Evolutionary conservation across 768 basidiomycete species (phyloP).

Genomic region (Mycena rebaudengoi): DNA sequence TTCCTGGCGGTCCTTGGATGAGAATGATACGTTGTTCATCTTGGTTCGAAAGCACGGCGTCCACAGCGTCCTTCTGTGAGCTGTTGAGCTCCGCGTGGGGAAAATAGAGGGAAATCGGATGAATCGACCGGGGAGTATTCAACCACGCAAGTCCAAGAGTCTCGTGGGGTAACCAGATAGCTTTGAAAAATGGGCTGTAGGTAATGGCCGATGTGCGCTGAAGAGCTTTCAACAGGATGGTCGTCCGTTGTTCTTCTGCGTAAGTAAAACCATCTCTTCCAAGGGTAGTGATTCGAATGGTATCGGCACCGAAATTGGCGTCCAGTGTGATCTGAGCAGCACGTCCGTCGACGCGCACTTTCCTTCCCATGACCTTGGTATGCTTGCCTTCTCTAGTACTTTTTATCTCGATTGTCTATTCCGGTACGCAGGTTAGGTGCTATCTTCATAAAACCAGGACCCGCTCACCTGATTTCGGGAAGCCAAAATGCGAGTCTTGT

Average conservation of each 20-base stretch:
- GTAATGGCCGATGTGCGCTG: too few species aligned
- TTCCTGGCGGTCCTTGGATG: conserved; percentile 68
- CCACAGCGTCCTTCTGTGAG: conserved; percentile 46
- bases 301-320: conserved; percentile 35
- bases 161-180: conserved; percentile 42
- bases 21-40: conserved; percentile 40
- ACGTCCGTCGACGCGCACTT: conserved; percentile 48
- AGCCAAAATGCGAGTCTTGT: conserved; percentile 50
- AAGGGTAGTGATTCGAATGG: conserved; percentile 50
- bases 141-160: conserved; percentile 25
- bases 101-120: conserved; percentile 21
- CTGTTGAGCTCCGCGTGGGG: conserved; percentile 40
- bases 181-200: conserved; percentile 47
- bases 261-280: conserved; percentile 56
- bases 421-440: too few species aligned
- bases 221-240: conserved; percentile 46
- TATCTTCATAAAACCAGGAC: neutral
- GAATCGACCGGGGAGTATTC: neutral
- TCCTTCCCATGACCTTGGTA: conserved; percentile 13
- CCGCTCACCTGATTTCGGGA: conserved; percentile 35
- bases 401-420: conserved; percentile 19
- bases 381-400: conserved; percentile 10
- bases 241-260: conserved; percentile 54
- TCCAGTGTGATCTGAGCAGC: conserved; percentile 39
- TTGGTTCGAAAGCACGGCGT: conserved; percentile 44